Conservation (phyloP, 2,329 filamentous ascomycete species). For the Cephalotrichum gorgonifer region DNA sequence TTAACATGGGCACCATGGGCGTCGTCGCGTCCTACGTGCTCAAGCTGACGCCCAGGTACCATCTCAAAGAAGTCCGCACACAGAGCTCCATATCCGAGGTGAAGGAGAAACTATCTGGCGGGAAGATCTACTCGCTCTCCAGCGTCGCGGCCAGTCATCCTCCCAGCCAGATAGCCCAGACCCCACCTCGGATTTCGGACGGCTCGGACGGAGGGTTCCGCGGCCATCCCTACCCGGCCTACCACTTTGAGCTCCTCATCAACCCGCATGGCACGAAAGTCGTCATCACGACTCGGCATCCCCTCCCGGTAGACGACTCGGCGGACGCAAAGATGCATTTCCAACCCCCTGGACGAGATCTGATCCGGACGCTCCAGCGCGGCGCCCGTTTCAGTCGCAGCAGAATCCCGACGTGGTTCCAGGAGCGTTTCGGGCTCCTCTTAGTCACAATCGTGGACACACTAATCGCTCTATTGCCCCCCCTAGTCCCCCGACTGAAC, state of each 20-base stretch:
- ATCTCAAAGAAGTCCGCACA: slow-evolving; percentile 5
- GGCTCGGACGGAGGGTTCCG: slow-evolving; percentile 3
- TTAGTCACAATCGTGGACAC: not conserved
- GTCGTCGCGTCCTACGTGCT: slow-evolving; percentile 4
- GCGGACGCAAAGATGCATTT: slow-evolving; percentile 3
- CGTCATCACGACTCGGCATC: slow-evolving; percentile 3
- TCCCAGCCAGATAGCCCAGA: not conserved
- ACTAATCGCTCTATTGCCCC: not conserved
- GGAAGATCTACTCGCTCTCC: slow-evolving; percentile 1
- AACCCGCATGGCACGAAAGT: slow-evolving; percentile 4
- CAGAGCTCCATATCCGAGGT: slow-evolving; percentile 1
- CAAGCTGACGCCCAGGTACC: slow-evolving; percentile 1
- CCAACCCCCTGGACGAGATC: slow-evolving; percentile 4
- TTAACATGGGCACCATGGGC: slow-evolving; percentile 6
- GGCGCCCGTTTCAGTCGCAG: slow-evolving; percentile 4
- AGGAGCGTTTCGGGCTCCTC: slow-evolving; percentile 2
- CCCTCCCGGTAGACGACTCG: not conserved
- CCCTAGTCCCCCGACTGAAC: slow-evolving; percentile 1
- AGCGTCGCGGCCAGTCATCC: not conserved
- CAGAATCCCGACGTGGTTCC: slow-evolving; percentile 3
- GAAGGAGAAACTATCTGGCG: not conserved
- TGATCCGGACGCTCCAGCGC: slow-evolving; percentile 4
- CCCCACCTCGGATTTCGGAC: not conserved
- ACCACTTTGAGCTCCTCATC: slow-evolving; percentile 5
- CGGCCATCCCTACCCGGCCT: slow-evolving; percentile 1